Percentiles rank a stretch among this genome's conserved stretches.
These are phyloP conservation scores for Syncephalis fuscata DNA, from an alignment of 371 early-diverging fungal species.

Conservation along the genomic window DNA sequence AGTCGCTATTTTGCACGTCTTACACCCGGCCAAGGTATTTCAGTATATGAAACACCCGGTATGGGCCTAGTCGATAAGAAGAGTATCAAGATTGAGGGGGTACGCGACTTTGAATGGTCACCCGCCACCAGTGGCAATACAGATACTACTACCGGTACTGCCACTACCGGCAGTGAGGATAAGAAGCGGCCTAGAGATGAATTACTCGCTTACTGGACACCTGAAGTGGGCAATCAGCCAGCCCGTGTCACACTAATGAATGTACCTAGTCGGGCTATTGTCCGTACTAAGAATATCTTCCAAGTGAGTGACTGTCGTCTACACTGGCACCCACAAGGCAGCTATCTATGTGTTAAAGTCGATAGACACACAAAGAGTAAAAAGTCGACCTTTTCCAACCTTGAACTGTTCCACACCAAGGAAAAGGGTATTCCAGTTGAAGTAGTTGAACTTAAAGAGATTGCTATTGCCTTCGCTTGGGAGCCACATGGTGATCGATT, in stretches of 20 bases:
- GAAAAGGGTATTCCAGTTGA: constrained; percentile 93
- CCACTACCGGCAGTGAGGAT: constrained; percentile 7
- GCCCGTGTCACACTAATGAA: constrained; percentile 84
- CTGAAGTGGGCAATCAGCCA: constrained; percentile 88
- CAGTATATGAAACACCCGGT: constrained; percentile 78
- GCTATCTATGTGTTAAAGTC: constrained; percentile 81
- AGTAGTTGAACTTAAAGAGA: constrained; percentile 79
- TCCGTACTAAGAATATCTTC: constrained; percentile 95
- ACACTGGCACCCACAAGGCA: constrained; percentile 84
- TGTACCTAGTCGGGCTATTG: constrained; percentile 64
- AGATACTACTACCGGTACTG: constrained; percentile 5
- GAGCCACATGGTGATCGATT: constrained; percentile 85
- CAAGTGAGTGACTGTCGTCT: constrained; percentile 76
- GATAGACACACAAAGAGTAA: constrained; percentile 86
- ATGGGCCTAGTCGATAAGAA: constrained; percentile 93
- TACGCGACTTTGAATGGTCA: constrained; percentile 87
- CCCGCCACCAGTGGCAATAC: constrained; percentile 25
- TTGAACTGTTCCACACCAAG: constrained; percentile 85
- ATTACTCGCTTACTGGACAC: constrained; percentile 88
- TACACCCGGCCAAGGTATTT: constrained; percentile 58
- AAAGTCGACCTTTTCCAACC: constrained; percentile 71
- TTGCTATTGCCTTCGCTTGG: constrained; percentile 75
- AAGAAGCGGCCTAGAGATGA: constrained; percentile 40
- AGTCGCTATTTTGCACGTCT: constrained; percentile 89
- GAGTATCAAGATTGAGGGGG: constrained; percentile 74